Evolutionary conservation across 192 early-diverging fungal genomes (phyloP), one percentile per base, ranked within the genome.

Genomic region (Phlyctochytrium planicorne): DNA sequence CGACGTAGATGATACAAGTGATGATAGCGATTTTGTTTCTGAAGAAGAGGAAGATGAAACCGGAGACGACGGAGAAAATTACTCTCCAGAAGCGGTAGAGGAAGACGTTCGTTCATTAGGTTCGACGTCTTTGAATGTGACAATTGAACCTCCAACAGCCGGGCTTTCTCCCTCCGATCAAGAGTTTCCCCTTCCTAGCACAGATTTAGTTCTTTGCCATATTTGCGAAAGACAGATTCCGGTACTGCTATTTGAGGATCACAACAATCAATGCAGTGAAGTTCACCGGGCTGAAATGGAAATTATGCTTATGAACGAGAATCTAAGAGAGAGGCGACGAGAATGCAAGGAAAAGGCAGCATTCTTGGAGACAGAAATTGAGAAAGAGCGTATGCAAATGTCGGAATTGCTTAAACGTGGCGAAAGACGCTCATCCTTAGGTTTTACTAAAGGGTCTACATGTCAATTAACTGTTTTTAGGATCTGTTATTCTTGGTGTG

Each of bases 261-360:
- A 94, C 72, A 81, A 82, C 34, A 76, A 77, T 52, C 62, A 76
- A 1, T 94, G 93, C 72, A 76, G 81, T 12, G 86, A 91, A 35
- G 84, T 91, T 40, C 90, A 94, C 78, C 82, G 89, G 37, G 80
- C 77, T 2, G 91, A 93, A 72, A 91, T 87, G 82, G 91, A 92
- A 47, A 72, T 93, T 14, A 76, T 76, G n/a, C 72, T 91, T 17
- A 82, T 85, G 25, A 90, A 93, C 67, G 91, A 94, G 34, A 79
- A 82, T 30, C 69, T 93, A 20, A 76, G 80, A 24, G 88, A 89
- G 30, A 73, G 84, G 17, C 83, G 80, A 36, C 40, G 71, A 0
- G 81, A 85, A 59, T 78, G 76, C 60, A 40, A 52, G 30, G 78
- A 77, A 32, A 66, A 77, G 34, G 60, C 72, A 6, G 25, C 61